Evolutionary conservation across 495 filamentous ascomycete genomes (phyloP).

Genomic region (Xylaria acuta): DNA sequence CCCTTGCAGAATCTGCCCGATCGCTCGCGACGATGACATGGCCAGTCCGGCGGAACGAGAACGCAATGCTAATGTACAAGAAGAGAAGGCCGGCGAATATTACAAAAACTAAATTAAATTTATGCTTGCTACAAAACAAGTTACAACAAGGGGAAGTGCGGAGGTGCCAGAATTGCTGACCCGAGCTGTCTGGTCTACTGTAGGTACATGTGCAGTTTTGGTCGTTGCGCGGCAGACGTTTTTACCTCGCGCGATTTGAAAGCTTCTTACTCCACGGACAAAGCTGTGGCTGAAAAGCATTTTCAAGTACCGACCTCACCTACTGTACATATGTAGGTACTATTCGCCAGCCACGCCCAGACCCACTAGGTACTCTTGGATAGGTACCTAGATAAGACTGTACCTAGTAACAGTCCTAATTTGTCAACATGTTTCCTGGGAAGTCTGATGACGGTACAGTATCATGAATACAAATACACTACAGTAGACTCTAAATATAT

Average conservation of each 20-base stretch:
- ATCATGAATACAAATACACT: neutral
- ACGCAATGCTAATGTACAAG: neutral
- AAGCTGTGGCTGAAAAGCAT: neutral
- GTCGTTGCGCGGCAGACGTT: neutral
- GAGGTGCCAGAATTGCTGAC: neutral
- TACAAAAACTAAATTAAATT: neutral
- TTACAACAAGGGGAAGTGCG: neutral
- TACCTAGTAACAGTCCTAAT: neutral
- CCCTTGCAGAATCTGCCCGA: slow-evolving; percentile 25
- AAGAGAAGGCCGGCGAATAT: neutral
- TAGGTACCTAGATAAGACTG: neutral
- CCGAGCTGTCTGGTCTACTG: neutral
- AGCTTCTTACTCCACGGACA: neutral
- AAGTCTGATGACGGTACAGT: neutral
- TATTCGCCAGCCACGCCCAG: neutral
- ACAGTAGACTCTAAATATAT: neutral
- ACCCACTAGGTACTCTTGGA: neutral
- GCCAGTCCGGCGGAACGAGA: neutral
- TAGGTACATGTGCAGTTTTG: neutral
- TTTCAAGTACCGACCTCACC: neutral
- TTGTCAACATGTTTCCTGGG: neutral
- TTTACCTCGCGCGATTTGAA: neutral
- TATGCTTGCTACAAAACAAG: neutral
- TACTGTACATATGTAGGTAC: no score
- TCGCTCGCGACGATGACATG: slow-evolving; percentile 20